Conservation (phyloP, 352 stramenopile species). For the Phytophthora sp. region DNA sequence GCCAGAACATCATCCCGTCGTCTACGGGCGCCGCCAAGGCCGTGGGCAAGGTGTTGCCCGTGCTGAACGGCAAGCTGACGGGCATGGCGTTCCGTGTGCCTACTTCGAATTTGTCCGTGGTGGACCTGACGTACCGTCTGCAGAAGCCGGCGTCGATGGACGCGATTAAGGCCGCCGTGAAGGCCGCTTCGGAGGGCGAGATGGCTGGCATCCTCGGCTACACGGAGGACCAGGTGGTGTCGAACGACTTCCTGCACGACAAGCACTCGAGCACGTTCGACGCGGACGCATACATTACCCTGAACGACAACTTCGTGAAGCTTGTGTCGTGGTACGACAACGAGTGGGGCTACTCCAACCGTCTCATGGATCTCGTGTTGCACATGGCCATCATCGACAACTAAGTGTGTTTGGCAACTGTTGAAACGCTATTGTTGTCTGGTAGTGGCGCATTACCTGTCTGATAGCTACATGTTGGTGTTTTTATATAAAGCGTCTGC, state of each 20-base stretch:
- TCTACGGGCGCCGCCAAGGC: slow-evolving; percentile 96
- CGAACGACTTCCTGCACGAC: too few species aligned
- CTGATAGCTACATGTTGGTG: too few species aligned
- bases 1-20: slow-evolving; percentile 99
- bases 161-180: slow-evolving; percentile 97
- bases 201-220: slow-evolving; percentile 98
- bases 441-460: too few species aligned
- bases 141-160: slow-evolving; percentile 95
- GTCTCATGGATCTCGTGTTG: slow-evolving; percentile 97
- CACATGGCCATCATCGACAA: slow-evolving; percentile 87
- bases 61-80: slow-evolving; percentile 92
- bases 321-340: slow-evolving; percentile 99
- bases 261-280: slow-evolving; percentile 55
- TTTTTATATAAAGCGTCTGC: too few species aligned
- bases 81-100: slow-evolving; percentile 93
- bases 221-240: slow-evolving; percentile 97
- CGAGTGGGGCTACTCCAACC: slow-evolving; percentile 98
- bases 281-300: slow-evolving; percentile 42
- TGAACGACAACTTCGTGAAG: slow-evolving; percentile 99
- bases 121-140: slow-evolving; percentile 87
- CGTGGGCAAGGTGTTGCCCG: slow-evolving; percentile 76
- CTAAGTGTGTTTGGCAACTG: too few species aligned
- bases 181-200: slow-evolving; percentile 91
- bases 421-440: too few species aligned
- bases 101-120: slow-evolving; percentile 89